Conservation (phyloP, 768 basidiomycete genomes). For the Auricularia auricula-judae region DNA sequence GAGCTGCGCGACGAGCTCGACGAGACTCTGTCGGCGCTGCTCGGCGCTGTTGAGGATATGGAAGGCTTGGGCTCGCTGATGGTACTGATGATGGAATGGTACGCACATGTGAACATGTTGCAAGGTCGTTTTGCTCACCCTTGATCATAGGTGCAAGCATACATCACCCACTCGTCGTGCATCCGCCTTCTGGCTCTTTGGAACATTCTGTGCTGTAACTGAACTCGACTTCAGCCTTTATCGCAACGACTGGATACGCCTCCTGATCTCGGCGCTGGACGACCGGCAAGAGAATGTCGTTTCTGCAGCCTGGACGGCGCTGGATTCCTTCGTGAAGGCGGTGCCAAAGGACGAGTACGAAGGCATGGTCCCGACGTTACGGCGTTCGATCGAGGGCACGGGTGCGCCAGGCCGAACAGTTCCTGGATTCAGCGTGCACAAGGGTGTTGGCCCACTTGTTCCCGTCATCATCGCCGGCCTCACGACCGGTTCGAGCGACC, state of each 20-base stretch:
- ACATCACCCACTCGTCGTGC: constrained; percentile 60
- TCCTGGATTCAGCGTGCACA: constrained; percentile 75
- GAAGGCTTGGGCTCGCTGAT: constrained; percentile 88
- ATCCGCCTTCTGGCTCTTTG: constrained; percentile 69
- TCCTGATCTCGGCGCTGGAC: constrained; percentile 73
- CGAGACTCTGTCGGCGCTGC: constrained; percentile 62
- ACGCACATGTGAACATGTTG: constrained; percentile 14
- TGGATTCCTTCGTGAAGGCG: constrained; percentile 83
- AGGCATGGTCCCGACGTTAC: constrained; percentile 77
- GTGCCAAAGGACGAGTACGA: constrained; percentile 90
- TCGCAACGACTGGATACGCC: constrained; percentile 89
- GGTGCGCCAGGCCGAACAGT: constrained; percentile 68
- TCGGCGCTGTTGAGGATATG: constrained; percentile 68
- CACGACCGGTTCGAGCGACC: constrained; percentile 89
- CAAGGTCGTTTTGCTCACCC: not conserved
- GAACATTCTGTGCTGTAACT: constrained; percentile 73
- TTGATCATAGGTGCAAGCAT: constrained; percentile 58
- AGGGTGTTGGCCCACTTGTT: constrained; percentile 73
- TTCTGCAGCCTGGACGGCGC: constrained; percentile 67
- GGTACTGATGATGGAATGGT: constrained; percentile 85
- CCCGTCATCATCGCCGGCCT: constrained; percentile 88
- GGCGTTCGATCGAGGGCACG: constrained; percentile 76
- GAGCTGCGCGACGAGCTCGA: constrained; percentile 61
- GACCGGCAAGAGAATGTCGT: constrained; percentile 47
- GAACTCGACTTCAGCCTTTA: constrained; percentile 76